phyloP scores from a whole-genome alignment of 1,284 basidiomycete species.

The Xerocomus cyaneibrunnescens region DNA sequence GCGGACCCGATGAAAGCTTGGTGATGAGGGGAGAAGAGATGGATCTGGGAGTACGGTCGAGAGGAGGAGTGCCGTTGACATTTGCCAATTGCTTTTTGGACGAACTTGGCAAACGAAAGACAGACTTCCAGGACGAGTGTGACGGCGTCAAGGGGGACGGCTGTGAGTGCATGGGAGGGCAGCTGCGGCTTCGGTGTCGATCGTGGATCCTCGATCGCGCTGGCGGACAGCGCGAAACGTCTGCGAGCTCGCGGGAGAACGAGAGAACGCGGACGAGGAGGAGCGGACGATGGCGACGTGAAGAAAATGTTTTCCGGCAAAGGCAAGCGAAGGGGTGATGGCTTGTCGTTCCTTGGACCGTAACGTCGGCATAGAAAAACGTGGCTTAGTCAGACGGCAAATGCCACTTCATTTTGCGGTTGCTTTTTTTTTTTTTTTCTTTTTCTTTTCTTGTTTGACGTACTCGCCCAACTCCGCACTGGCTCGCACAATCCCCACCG shows the following conservation, averaged over 20 bases:
- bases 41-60: constrained; percentile 37
- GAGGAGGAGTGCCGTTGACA: constrained; percentile 16
- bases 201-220: constrained; percentile 26
- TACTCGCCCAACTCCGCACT: neutral
- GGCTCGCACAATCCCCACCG: constrained; percentile 5
- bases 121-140: constrained; percentile 35
- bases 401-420: constrained; percentile 11
- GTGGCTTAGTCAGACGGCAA: constrained; percentile 35
- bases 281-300: constrained; percentile 1
- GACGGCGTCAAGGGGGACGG: constrained; percentile 27
- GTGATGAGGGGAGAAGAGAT: constrained; percentile 33
- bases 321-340: constrained; percentile 14
- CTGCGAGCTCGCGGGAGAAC: constrained; percentile 11
- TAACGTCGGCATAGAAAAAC: constrained; percentile 8
- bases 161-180: constrained; percentile 24
- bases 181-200: constrained; percentile 19
- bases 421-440: neutral
- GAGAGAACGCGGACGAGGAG: constrained; percentile 4
- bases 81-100: constrained; percentile 31
- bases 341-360: constrained; percentile 10
- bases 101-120: constrained; percentile 36
- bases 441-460: neutral
- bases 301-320: constrained; percentile 29
- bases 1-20: constrained; percentile 29
- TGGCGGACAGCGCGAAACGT: neutral